Conservation (phyloP, 345 rosid genomes). For the Hypericum perforatum region DNA sequence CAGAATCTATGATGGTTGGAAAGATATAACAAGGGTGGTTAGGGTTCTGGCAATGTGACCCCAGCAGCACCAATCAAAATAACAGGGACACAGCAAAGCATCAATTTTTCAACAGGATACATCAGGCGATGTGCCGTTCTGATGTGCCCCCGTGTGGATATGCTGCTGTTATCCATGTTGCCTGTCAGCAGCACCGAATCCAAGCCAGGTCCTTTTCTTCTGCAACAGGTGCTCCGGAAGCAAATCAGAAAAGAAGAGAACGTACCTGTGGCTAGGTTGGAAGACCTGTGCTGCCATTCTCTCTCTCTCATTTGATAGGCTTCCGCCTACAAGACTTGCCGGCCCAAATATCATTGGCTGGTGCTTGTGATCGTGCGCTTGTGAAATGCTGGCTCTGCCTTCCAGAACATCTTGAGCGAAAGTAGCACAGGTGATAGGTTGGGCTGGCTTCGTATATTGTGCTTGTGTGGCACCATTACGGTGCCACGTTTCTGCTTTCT, state of each 20-base stretch:
- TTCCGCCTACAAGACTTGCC: constrained; percentile 64
- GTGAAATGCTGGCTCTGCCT: constrained; percentile 74
- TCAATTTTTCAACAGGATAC: too few relatives aligned
- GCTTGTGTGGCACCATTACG: constrained; percentile 62
- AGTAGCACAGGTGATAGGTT: constrained; percentile 88
- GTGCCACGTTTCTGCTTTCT: constrained; percentile 86
- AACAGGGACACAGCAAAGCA: neutral
- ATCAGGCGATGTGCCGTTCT: too few relatives aligned
- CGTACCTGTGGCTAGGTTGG: constrained; percentile 75
- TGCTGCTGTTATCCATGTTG: too few relatives aligned
- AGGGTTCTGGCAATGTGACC: too few relatives aligned
- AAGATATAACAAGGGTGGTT: too few relatives aligned
- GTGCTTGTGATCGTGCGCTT: constrained; percentile 87
- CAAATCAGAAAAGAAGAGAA: neutral
- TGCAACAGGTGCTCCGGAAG: too few relatives aligned
- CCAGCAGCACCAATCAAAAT: neutral
- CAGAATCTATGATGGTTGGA: too few relatives aligned
- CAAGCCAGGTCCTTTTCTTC: too few relatives aligned
- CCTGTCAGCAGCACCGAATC: too few relatives aligned
- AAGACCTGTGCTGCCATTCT: constrained; percentile 82
- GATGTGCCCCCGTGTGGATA: too few relatives aligned
- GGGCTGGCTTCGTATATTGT: constrained; percentile 58
- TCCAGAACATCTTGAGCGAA: constrained; percentile 94
- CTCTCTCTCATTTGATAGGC: constrained; percentile 60
- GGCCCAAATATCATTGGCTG: constrained; percentile 91